phyloP scores from a whole-genome alignment of 2,329 filamentous ascomycete species.

The Colletotrichum simmondsii region DNA sequence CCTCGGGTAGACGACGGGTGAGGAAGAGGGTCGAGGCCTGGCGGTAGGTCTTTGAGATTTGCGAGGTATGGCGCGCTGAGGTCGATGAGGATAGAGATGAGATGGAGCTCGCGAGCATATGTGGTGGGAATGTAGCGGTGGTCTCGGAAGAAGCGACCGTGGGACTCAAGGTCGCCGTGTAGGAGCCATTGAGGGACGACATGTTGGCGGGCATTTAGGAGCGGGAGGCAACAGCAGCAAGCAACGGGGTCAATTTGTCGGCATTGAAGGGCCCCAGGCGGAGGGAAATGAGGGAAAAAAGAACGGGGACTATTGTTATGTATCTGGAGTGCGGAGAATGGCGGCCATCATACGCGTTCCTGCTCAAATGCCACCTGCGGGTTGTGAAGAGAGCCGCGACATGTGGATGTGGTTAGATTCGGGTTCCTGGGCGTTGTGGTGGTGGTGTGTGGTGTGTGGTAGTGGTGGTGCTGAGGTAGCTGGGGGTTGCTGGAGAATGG shows the following conservation, averaged over 20 bases:
- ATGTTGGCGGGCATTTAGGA: conserved; percentile 43
- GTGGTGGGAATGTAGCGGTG: conserved; percentile 58
- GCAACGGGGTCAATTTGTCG: conserved; percentile 28
- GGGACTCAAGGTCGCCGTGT: conserved; percentile 57
- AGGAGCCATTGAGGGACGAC: conserved; percentile 54
- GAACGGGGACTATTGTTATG: conserved; percentile 34
- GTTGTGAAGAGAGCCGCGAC: conserved; percentile 26
- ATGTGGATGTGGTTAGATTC: conserved; percentile 36
- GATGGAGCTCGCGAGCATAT: conserved; percentile 71
- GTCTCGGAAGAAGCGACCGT: conserved; percentile 47
- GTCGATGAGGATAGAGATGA: conserved; percentile 74
- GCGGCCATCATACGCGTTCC: conserved; percentile 37
- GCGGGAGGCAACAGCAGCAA: background rate
- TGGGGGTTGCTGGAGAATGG: conserved; percentile 22
- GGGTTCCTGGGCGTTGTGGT: conserved; percentile 15
- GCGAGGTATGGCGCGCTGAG: conserved; percentile 71
- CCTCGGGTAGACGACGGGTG: conserved; percentile 91
- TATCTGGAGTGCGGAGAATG: conserved; percentile 34
- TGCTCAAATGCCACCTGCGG: conserved; percentile 30
- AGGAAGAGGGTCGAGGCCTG: conserved; percentile 95
- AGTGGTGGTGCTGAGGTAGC: conserved; percentile 4
- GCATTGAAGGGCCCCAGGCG: conserved; percentile 32
- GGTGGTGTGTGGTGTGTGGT: conserved; percentile 9
- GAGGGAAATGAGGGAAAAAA: conserved; percentile 32
- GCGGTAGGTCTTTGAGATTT: conserved; percentile 92